Evolutionary conservation across 106 monocot genomes (phyloP), one percentile per base, ranked within the genome.

Genomic region (Ottelia alismoides): DNA sequence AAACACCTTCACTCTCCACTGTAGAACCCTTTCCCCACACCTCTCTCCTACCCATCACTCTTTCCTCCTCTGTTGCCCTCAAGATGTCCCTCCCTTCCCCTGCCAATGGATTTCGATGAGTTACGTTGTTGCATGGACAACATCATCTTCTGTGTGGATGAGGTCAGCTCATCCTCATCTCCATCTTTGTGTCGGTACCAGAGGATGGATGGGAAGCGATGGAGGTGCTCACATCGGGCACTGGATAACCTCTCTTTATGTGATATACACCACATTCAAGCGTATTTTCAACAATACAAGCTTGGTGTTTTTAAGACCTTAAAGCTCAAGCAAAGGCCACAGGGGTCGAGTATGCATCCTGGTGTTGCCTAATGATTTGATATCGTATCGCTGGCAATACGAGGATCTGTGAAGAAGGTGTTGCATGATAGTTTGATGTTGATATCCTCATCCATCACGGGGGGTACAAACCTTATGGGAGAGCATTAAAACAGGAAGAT

Each of bases 371-470:
- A n/a, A n/a, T n/a, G n/a, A 1, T 25, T 19, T 26, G 7, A n/a
- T 26, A 18, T 20, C 25, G 45, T n/a, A n/a, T n/a, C n/a, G n/a
- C n/a, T n/a, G n/a, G n/a, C n/a, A 23, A 12, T 14, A 7, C 17
- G 27, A 11, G 27, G 31, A 3, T 12, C 3, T 2, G 18, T n/a
- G 14, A 3, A 11, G 20, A 49, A 20, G 20, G 25, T 25, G 28
- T 73, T 94, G 12, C 93, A 79, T 1, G 84, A 92, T 53, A 86
- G 82, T 22, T 65, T 92, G 52, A 92, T 92, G 92, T 75, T 68
- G 3, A 92, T 94, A 49, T 61, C 76, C 19, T 51, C 78, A 10
- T 28, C 54, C 1, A 1, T 40, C 19, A 10, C 20, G 50, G 2
- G 19, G 16, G 21, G 17, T 7, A 32, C 20, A 28, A 62, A 50